These are phyloP conservation scores for Claviceps paspali DNA, from an alignment of 2,329 filamentous ascomycete genomes.

Conservation along the genomic window DNA sequence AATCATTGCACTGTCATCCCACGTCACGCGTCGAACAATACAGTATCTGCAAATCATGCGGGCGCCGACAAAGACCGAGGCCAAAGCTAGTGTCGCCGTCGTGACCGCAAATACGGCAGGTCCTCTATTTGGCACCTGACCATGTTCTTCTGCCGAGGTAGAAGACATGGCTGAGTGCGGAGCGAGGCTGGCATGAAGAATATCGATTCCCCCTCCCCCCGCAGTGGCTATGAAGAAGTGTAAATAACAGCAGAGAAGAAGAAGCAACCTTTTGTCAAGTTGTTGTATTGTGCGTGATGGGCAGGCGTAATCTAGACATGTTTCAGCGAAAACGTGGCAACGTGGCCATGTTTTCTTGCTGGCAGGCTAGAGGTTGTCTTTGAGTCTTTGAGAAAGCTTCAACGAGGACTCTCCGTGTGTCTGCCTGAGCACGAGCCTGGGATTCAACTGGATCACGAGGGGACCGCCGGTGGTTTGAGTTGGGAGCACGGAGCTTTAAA, in stretches of 20 bases:
- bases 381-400: neutral
- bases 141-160: conserved; percentile 2
- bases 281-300: neutral
- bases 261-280: neutral
- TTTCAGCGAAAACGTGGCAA: neutral
- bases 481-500: no score
- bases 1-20: conserved; percentile 72
- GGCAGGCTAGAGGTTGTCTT: no score
- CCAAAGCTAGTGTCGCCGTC: conserved; percentile 50
- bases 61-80: conserved; percentile 59
- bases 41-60: conserved; percentile 58
- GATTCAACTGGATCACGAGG: no score
- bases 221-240: neutral
- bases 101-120: conserved; percentile 54
- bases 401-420: no score
- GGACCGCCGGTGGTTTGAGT: neutral
- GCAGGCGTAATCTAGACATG: conserved; percentile 1
- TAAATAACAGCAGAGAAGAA: no score
- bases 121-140: conserved; percentile 32
- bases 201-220: neutral
- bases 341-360: neutral
- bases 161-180: conserved; percentile 6
- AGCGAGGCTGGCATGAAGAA: conserved; percentile 2
- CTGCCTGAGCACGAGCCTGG: no score
- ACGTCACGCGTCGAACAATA: conserved; percentile 55